A percentile compares a stretch with the other conserved stretches of the same genome.
These are phyloP conservation scores for Stephania yunnanensis DNA, from an alignment of 164 flowering plant genomes.

Conservation along the genomic window DNA sequence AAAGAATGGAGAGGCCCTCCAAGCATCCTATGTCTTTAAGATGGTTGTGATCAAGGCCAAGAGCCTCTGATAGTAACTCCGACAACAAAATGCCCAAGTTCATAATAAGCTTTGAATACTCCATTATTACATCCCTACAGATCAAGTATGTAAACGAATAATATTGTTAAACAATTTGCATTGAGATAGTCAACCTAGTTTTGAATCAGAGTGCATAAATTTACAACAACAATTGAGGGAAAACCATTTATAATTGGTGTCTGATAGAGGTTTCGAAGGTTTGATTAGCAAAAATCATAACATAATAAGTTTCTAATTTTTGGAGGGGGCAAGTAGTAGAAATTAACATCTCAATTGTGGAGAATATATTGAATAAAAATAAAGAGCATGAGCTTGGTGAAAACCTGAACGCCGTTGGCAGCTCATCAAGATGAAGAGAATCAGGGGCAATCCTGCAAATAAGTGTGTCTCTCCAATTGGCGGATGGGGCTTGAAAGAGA, in stretches of 20 bases:
- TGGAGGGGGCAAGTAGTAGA: no score
- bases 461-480: slow-evolving; percentile 15
- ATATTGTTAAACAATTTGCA: neutral
- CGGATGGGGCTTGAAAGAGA: slow-evolving; percentile 9
- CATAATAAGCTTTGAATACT: slow-evolving; percentile 22
- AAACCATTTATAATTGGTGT: no score
- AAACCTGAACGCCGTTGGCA: slow-evolving; percentile 12
- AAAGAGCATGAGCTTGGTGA: neutral
- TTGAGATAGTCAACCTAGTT: neutral
- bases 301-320: no score
- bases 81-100: slow-evolving; percentile 15
- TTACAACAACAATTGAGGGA: no score
- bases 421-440: slow-evolving; percentile 14
- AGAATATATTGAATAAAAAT: no score
- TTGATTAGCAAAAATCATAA: no score
- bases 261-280: no score
- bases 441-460: neutral
- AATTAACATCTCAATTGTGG: no score
- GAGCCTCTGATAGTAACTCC: slow-evolving; percentile 29
- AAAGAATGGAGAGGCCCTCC: slow-evolving; percentile 6
- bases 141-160: neutral
- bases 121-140: slow-evolving; percentile 20
- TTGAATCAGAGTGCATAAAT: neutral
- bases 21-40: slow-evolving; percentile 11
- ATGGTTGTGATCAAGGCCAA: slow-evolving; percentile 24